Evolutionary conservation across 2,329 filamentous ascomycete species (phyloP).

Genomic region (Metarhizium robertsii): DNA sequence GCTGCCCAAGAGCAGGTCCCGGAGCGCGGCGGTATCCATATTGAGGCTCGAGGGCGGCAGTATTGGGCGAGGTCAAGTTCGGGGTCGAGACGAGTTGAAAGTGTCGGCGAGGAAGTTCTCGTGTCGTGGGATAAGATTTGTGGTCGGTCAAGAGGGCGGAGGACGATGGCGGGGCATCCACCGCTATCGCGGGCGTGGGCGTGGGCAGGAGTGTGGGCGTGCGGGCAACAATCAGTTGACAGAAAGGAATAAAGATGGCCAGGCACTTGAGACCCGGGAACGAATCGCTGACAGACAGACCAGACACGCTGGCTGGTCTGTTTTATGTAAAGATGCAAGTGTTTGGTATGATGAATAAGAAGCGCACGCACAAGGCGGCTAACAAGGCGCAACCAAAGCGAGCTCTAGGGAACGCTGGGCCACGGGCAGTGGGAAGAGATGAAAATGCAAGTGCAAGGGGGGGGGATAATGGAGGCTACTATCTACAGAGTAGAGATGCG

Average conservation of each 20-base stretch:
- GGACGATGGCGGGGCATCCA: constrained; percentile 7
- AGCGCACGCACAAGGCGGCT: neutral
- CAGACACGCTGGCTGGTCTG: too few species aligned
- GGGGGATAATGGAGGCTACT: too few species aligned
- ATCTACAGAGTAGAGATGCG: too few species aligned
- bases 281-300: too few species aligned
- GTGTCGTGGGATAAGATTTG: neutral
- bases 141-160: constrained; percentile 1
- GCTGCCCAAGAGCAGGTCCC: constrained; percentile 68
- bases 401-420: neutral
- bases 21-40: constrained; percentile 69
- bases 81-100: neutral
- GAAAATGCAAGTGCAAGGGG: too few species aligned
- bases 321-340: too few species aligned
- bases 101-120: neutral
- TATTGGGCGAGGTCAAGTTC: neutral
- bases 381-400: neutral
- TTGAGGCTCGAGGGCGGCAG: constrained; percentile 3
- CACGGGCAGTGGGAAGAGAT: too few species aligned
- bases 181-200: neutral
- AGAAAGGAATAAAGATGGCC: too few species aligned
- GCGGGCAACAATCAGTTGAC: neutral
- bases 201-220: neutral
- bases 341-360: neutral
- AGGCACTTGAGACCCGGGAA: too few species aligned